Conservation (phyloP, 164 flowering plant species). For the Dillenia suffruticosa region DNA sequence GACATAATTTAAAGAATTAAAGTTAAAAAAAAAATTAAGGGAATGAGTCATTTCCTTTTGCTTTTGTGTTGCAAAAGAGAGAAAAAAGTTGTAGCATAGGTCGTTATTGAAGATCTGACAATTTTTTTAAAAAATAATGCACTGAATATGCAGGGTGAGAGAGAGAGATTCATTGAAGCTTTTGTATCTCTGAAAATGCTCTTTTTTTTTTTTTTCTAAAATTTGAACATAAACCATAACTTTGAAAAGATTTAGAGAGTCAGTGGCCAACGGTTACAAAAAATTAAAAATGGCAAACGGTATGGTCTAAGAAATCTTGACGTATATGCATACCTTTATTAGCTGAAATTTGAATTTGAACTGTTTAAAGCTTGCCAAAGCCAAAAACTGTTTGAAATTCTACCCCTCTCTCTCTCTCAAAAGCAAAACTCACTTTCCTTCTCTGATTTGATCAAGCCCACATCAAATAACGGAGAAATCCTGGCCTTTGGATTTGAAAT, state of each 20-base stretch:
- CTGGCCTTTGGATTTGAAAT: slow-evolving; percentile 8
- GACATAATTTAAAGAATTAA: slow-evolving; percentile 2
- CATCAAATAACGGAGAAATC: neutral
- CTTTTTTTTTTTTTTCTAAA: no score
- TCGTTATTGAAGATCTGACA: no score
- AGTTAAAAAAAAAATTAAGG: neutral
- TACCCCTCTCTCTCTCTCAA: slow-evolving; percentile 34
- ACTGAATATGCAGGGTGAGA: neutral
- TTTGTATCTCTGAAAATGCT: no score
- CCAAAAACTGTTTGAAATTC: slow-evolving; percentile 33
- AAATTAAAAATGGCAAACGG: slow-evolving; percentile 26
- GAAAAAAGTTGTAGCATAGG: neutral
- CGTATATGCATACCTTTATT: slow-evolving; percentile 31
- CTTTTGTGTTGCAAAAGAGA: neutral
- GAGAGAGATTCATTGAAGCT: no score
- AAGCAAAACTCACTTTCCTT: slow-evolving; percentile 8
- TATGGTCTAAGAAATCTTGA: slow-evolving; percentile 30
- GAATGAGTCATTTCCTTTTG: no score
- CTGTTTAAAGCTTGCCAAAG: slow-evolving; percentile 15
- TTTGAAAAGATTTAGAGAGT: slow-evolving; percentile 2
- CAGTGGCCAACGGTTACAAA: neutral
- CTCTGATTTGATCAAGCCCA: neutral
- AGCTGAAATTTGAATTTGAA: slow-evolving; percentile 25
- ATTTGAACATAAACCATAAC: neutral
- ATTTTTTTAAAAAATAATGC: neutral